These are phyloP conservation scores for Domatiomyces globalis DNA, from an alignment of 2,329 filamentous ascomycete species.

Conservation along the genomic window DNA sequence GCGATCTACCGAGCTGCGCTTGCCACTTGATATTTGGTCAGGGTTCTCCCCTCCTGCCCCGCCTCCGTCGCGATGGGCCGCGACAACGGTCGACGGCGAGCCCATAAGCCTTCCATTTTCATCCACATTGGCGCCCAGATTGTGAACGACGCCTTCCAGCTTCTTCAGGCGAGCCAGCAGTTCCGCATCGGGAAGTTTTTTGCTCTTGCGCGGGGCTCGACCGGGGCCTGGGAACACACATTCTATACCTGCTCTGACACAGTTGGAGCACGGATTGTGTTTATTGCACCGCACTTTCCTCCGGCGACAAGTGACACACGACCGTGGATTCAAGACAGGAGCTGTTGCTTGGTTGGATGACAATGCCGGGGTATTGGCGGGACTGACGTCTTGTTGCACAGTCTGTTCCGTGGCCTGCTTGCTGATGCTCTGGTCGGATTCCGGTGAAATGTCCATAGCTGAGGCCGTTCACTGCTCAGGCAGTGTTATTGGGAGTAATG, in stretches of 20 bases:
- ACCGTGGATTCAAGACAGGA: slow-evolving; percentile 24
- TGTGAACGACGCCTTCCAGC: slow-evolving; percentile 48
- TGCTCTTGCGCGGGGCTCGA: slow-evolving; percentile 44
- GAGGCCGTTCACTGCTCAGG: background rate
- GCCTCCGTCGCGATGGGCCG: background rate
- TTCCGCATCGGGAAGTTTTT: slow-evolving; percentile 46
- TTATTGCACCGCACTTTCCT: slow-evolving; percentile 38
- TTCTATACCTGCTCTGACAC: slow-evolving; percentile 38
- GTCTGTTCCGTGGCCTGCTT: background rate
- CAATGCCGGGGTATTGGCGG: background rate
- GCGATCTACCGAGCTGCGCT: slow-evolving; percentile 23
- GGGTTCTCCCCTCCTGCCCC: background rate
- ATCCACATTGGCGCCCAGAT: slow-evolving; percentile 35
- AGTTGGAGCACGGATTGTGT: slow-evolving; percentile 34
- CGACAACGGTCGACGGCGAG: slow-evolving; percentile 5
- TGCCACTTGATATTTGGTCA: slow-evolving; percentile 3
- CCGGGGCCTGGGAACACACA: slow-evolving; percentile 50
- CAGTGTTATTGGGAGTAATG: background rate
- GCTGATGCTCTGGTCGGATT: background rate
- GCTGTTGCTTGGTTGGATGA: background rate
- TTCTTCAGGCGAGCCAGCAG: slow-evolving; percentile 43
- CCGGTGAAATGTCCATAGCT: background rate
- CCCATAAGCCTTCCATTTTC: slow-evolving; percentile 16
- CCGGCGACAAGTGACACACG: slow-evolving; percentile 34
- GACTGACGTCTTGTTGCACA: background rate